These are phyloP conservation scores for Scheffersomyces lignicola DNA, from an alignment of 1,139 yeast species.

Conservation along the genomic window DNA sequence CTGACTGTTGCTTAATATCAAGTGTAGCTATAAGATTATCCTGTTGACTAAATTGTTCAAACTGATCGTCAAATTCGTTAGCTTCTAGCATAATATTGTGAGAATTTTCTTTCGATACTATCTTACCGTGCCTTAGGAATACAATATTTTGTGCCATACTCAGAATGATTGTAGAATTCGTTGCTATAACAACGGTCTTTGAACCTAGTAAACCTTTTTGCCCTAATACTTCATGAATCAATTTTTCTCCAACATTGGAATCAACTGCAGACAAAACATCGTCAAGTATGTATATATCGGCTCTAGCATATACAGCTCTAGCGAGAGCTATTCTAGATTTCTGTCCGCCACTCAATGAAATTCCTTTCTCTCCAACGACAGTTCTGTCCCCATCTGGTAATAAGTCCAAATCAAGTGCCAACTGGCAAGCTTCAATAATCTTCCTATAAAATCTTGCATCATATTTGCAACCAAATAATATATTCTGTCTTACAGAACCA, in stretches of 20 bases:
- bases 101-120: conserved; percentile 33
- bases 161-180: conserved; percentile 33
- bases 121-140: conserved; percentile 24
- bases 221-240: conserved; percentile 28
- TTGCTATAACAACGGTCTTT: conserved; percentile 33
- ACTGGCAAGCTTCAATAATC: conserved; percentile 35
- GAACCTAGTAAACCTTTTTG: conserved; percentile 27
- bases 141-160: conserved; percentile 27
- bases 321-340: conserved; percentile 40
- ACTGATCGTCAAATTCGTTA: too few species aligned
- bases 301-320: conserved; percentile 39
- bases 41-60: too few species aligned
- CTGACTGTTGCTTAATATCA: too few species aligned
- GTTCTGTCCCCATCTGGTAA: conserved; percentile 40
- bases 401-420: conserved; percentile 29
- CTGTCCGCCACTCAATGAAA: conserved; percentile 42
- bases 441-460: conserved; percentile 25
- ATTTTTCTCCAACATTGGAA: conserved; percentile 34
- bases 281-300: conserved; percentile 36
- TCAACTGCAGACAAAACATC: conserved; percentile 39
- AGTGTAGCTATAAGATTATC: too few species aligned
- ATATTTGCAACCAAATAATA: conserved; percentile 36
- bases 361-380: conserved; percentile 43
- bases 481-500: conserved; percentile 37
- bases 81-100: conserved; percentile 28